A percentile compares a stretch with the other conserved stretches of the same genome.
Evolutionary conservation across 306 rosid genomes (phyloP).

Genomic region (Pyrus bretschneideri): DNA sequence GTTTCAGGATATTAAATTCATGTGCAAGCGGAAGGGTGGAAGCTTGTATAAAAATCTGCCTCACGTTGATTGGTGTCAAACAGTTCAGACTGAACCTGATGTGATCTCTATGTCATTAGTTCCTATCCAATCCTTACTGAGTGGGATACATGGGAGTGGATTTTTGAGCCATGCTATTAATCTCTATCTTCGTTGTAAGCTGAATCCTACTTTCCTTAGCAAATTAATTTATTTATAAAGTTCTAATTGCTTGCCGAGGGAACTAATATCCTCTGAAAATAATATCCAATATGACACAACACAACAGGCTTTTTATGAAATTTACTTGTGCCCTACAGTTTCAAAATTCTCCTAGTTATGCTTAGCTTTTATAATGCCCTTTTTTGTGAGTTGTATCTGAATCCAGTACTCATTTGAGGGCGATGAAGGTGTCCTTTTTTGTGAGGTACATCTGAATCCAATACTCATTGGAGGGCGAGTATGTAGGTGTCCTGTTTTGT

Average conservation of each 20-base stretch:
- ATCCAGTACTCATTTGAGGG: too few relatives aligned
- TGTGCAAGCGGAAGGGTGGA: constrained; percentile 81
- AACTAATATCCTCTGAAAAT: not conserved
- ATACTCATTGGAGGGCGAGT: too few relatives aligned
- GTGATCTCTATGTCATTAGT: constrained; percentile 79
- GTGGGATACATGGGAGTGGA: constrained; percentile 87
- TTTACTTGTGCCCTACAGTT: not conserved
- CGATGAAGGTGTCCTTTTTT: too few relatives aligned
- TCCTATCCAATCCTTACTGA: constrained; percentile 73
- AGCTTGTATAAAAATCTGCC: constrained; percentile 34
- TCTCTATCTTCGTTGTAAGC: constrained; percentile 88
- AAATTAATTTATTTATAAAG: not conserved
- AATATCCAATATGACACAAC: not conserved
- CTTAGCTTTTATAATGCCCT: too few relatives aligned
- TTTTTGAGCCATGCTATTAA: constrained; percentile 81
- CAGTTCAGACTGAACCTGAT: constrained; percentile 62
- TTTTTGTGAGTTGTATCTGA: too few relatives aligned
- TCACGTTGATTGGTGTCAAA: constrained; percentile 71
- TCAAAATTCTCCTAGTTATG: not conserved
- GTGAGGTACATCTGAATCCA: too few relatives aligned
- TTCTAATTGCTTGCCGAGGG: not conserved
- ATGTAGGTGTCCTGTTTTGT: too few relatives aligned
- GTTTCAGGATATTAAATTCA: constrained; percentile 66
- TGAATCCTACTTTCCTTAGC: constrained; percentile 5
- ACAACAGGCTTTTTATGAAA: not conserved